Base-by-base conservation (phyloP, 306 rosid species). In the Cicer arietinum region DNA sequence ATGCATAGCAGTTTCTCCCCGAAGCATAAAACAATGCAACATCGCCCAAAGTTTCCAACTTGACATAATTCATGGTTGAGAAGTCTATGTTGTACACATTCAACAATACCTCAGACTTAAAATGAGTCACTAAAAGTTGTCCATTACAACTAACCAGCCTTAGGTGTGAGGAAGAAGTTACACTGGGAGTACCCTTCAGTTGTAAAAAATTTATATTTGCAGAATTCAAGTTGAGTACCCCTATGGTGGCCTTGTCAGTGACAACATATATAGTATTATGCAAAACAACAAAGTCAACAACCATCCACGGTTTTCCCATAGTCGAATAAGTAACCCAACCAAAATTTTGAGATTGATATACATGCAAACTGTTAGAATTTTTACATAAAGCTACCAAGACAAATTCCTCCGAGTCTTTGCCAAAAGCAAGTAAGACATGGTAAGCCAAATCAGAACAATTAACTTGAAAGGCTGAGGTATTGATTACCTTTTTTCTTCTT, bases 11-110 rank as follows among this genome's bases (percentile, higher is more conserved):
- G 11, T 14, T 73, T 40, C 2, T 22, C 18, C 0, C 0, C 7
- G 0, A 5, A 5, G 51, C 18, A 65, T 40, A 12, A 40, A 80
- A 80, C 10, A 80, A 50, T 7, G 80, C 48, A 16, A n/a, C 1
- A 3, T 74, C 66, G 8, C 71, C 80, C 50, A 80, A 67, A 2
- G 17, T 58, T 5, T 48, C 41, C 1, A 74, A 0, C 8, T 16
- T 74, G 1, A 80, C 14, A 67, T 66, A 79, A 2, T 17, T n/a
- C 75, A 44, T 73, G 5, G 1, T 40, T 4, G 56, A 6, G 0
- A 79, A 66, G 40, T 67, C 66, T 4, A 80, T 42, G 40, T n/a
- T 57, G 58, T 48, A 74, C 4, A 80, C 52, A n/a, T 40, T 7
- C 57, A 58, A 7, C 1, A 2, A 4, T 14, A 0, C 8, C 6